phyloP scores from a whole-genome alignment of 768 basidiomycete species.

The Coprinopsis sp. region DNA sequence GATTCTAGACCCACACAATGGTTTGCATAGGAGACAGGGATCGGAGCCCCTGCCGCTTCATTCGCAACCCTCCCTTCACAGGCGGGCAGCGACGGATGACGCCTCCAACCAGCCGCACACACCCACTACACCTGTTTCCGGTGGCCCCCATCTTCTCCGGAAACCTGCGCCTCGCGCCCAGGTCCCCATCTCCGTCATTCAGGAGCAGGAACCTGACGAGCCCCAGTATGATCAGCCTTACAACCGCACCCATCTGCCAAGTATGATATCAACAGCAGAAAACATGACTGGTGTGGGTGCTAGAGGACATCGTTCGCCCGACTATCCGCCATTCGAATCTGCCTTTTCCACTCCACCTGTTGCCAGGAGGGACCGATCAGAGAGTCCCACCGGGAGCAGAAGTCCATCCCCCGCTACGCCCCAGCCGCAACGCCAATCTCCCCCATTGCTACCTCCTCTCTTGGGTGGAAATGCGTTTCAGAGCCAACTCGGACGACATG shows the following conservation, averaged over 20 bases:
- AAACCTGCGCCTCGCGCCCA: constrained; percentile 64
- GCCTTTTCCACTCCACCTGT: neutral
- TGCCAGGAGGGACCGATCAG: neutral
- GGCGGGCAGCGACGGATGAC: constrained; percentile 16
- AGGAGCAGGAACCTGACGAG: constrained; percentile 28
- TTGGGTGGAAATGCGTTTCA: neutral
- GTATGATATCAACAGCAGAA: constrained; percentile 47
- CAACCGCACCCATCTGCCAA: constrained; percentile 44
- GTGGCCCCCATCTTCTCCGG: constrained; percentile 38
- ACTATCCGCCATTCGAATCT: constrained; percentile 27
- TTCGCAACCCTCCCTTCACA: constrained; percentile 20
- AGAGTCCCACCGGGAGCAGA: neutral
- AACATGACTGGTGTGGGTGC: constrained; percentile 69
- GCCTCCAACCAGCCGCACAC: constrained; percentile 11
- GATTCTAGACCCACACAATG: neutral
- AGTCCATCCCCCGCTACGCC: neutral
- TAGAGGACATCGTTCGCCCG: constrained; percentile 24
- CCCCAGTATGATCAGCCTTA: neutral
- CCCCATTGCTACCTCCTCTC: neutral
- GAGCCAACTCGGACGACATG: constrained; percentile 25
- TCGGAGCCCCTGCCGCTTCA: constrained; percentile 28
- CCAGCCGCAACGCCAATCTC: neutral
- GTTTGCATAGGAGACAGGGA: constrained; percentile 32
- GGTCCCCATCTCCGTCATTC: constrained; percentile 56
- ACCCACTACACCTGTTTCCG: constrained; percentile 18